Base-by-base conservation (phyloP, 2,329 filamentous ascomycete species). In the Zymoseptoria passerinii region DNA sequence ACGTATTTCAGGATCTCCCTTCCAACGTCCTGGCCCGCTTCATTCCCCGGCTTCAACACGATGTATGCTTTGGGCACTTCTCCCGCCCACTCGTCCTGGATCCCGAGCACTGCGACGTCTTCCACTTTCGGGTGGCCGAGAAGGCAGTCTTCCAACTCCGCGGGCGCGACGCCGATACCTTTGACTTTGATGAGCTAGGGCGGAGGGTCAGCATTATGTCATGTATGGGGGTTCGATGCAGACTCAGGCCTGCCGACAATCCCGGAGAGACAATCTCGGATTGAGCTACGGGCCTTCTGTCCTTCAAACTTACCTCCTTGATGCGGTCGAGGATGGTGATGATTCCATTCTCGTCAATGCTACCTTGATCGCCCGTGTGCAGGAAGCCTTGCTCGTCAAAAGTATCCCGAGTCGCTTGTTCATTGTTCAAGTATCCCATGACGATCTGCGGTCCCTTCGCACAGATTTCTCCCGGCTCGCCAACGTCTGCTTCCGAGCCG, bases 131-230 rank as follows among this genome's bases (percentile, higher is more conserved):
- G 76, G 62, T 80, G 77, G 1, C 71, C 74, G 1, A 81, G 73
- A 0, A 81, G 70, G 1, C 77, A 72, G 2, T 76, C 78, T 64
- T 81, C 79, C 2, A 81, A 65, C 63, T 81, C 78, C 2, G 77
- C 73, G 0, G 78, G 79, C 3, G 77, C 77, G 7, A 82, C 79
- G 62, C 81, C 80, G 61, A 80, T 79, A 0, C 76, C 80, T 5
- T 79, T 76, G 8, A 81, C 78, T 65, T 83, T 82, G 70, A 82
- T 82, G 20, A 83, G 67, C 35, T 44, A 7, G 1, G 35, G n/a
- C 8, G 86, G 70, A 2, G 83, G 67, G 63, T 85, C 82, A 64
- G 86, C 83, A 0, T 86, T 44, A 7, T 4, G 63, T 81, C 80
- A 68, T 67, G 28, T 20, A 2, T 7, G 5, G 16, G 7, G n/a